These are phyloP conservation scores for Calamus simplicifolius DNA, from an alignment of 176 grass and related monocot species.

Conservation along the genomic window DNA sequence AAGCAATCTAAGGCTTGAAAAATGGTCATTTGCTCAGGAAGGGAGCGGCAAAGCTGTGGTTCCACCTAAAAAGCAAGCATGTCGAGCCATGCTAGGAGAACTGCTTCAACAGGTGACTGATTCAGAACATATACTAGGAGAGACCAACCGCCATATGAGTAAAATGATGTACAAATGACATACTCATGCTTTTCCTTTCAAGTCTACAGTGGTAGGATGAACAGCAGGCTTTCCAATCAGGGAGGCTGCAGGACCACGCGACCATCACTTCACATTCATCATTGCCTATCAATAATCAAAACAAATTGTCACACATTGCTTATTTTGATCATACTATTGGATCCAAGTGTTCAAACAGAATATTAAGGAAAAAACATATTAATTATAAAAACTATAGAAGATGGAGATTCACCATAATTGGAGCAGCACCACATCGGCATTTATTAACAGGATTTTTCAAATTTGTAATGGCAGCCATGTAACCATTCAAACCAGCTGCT, in stretches of 20 bases:
- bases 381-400: not conserved
- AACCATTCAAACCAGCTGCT: slow-evolving; percentile 85
- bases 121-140: no score
- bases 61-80: not conserved
- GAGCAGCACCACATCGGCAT: slow-evolving; percentile 91
- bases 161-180: slow-evolving; percentile 21
- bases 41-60: no score
- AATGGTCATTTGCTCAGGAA: no score
- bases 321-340: no score
- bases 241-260: slow-evolving; percentile 45
- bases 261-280: slow-evolving; percentile 96
- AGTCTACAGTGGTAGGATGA: slow-evolving; percentile 69
- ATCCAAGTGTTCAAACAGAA: no score
- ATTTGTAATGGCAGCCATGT: slow-evolving; percentile 98
- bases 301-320: not conserved
- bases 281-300: slow-evolving; percentile 52
- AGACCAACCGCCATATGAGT: not conserved
- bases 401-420: slow-evolving; percentile 58
- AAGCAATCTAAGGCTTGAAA: no score
- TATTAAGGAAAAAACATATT: not conserved
- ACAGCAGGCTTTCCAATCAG: slow-evolving; percentile 94
- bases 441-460: slow-evolving; percentile 90
- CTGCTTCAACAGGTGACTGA: no score
- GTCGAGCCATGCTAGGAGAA: not conserved
- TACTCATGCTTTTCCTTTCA: slow-evolving; percentile 99